Conservation (phyloP, 208 protist genomes). For the Leptomonas pyrrhocoris region DNA sequence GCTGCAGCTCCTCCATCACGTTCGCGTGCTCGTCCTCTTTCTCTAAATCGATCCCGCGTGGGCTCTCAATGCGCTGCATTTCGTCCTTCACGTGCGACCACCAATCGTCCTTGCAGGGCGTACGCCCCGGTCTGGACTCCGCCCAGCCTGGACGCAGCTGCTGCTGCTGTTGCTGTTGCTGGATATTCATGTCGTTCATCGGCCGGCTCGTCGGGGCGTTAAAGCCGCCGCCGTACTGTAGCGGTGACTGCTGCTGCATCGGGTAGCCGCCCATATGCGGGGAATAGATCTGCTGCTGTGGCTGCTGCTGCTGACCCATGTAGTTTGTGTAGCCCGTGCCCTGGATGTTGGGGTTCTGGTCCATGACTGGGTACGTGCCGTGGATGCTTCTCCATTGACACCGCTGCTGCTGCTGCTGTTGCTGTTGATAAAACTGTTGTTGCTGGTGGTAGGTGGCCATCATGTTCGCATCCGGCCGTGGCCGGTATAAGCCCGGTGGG, state of each 20-base stretch:
- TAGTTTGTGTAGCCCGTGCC: constrained; percentile 15
- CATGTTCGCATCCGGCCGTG: constrained; percentile 17
- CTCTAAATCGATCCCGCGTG: constrained; percentile 41
- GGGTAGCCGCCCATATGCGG: background rate
- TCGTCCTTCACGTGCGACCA: constrained; percentile 40
- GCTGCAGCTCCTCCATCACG: constrained; percentile 30
- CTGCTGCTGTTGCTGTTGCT: constrained; percentile 16
- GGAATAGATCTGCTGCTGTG: background rate
- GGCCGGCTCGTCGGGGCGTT: constrained; percentile 14
- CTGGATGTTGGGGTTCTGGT: constrained; percentile 15
- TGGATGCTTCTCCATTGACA: background rate
- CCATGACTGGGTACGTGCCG: constrained; percentile 9
- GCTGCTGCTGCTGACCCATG: background rate
- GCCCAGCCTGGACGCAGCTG: constrained; percentile 31
- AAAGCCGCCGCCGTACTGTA: constrained; percentile 17
- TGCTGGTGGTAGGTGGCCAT: constrained; percentile 25
- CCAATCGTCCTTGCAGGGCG: constrained; percentile 42
- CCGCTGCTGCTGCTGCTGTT: constrained; percentile 14
- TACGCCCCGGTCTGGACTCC: constrained; percentile 28
- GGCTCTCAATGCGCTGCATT: constrained; percentile 45
- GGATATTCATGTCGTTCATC: constrained; percentile 6
- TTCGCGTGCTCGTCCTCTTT: constrained; percentile 36
- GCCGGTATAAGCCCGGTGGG: background rate
- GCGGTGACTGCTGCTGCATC: constrained; percentile 27
- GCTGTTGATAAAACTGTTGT: constrained; percentile 23